phyloP scores from a whole-genome alignment of 1,284 basidiomycete genomes.

The Melampsora larici-populina region DNA sequence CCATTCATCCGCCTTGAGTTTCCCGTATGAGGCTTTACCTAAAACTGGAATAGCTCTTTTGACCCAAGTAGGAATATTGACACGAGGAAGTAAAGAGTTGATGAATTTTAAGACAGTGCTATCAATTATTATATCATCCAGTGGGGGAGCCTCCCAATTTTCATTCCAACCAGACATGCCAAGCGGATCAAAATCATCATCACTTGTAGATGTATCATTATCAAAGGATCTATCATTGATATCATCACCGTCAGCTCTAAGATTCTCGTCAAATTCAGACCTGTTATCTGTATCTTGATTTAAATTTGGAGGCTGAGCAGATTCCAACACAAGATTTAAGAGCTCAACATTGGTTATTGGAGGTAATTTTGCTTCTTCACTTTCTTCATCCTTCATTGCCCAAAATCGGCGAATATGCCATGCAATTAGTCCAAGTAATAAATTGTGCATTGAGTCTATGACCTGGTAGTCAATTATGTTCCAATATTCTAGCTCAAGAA shows the following conservation, averaged over 20 bases:
- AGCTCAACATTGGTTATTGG: slow-evolving; percentile 3
- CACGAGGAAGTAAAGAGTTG: not conserved
- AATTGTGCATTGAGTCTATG: slow-evolving; percentile 39
- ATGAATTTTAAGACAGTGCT: not conserved
- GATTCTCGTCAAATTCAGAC: no score
- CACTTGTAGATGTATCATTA: not conserved
- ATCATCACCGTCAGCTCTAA: no score
- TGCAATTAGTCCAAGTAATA: no score
- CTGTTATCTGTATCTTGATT: no score
- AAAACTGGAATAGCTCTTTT: slow-evolving; percentile 25
- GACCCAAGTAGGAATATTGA: slow-evolving; percentile 26
- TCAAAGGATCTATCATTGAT: no score
- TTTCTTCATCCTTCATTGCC: slow-evolving; percentile 19
- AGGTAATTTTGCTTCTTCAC: not conserved
- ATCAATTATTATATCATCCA: slow-evolving; percentile 5
- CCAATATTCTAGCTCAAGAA: slow-evolving; percentile 30
- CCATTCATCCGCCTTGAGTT: slow-evolving; percentile 30
- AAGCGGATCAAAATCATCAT: no score
- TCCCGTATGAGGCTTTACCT: slow-evolving; percentile 31
- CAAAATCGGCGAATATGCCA: slow-evolving; percentile 25
- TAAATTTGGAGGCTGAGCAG: not conserved
- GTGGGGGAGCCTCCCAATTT: not conserved
- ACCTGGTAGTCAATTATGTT: slow-evolving; percentile 30
- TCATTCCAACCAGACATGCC: slow-evolving; percentile 13
- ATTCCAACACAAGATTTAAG: not conserved